A percentile compares a stretch with the other conserved stretches of the same genome.
Evolutionary conservation across 2,329 filamentous ascomycete genomes (phyloP).

Genomic region (Fusarium siculi): DNA sequence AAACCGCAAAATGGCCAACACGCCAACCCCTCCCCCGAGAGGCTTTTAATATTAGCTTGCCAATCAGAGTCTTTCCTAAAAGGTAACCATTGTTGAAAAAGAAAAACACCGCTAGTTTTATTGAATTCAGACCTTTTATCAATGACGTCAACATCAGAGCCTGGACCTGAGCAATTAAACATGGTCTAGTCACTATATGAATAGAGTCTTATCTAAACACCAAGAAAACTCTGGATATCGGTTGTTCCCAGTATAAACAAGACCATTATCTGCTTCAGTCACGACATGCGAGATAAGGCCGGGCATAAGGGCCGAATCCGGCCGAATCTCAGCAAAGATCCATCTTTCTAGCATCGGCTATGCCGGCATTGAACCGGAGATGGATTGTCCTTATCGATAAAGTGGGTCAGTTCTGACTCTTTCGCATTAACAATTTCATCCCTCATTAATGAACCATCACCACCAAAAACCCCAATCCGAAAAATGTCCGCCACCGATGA

Average conservation of each 20-base stretch:
- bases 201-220: not conserved
- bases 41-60: not conserved
- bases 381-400: conserved; percentile 11
- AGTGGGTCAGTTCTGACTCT: conserved; percentile 5
- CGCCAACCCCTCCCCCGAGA: not conserved
- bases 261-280: not conserved
- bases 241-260: not conserved
- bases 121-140: not conserved
- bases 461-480: not conserved
- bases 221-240: not conserved
- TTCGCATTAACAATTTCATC: conserved; percentile 4
- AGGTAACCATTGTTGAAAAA: not conserved
- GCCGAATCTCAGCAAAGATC: not conserved
- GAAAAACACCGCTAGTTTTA: not conserved
- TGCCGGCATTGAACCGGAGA: conserved; percentile 23
- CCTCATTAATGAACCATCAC: not conserved
- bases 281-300: not conserved
- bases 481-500: conserved; percentile 22
- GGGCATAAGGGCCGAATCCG: conserved; percentile 2
- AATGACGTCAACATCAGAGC: not conserved
- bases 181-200: too few species aligned
- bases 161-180: not conserved
- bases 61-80: not conserved
- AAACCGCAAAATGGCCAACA: too few species aligned
- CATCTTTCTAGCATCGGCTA: conserved; percentile 6